Evolutionary conservation across 805 yeast genomes (phyloP), one percentile per base, ranked within the genome.

Genomic region (Cyberlindnera misumaiensis): DNA sequence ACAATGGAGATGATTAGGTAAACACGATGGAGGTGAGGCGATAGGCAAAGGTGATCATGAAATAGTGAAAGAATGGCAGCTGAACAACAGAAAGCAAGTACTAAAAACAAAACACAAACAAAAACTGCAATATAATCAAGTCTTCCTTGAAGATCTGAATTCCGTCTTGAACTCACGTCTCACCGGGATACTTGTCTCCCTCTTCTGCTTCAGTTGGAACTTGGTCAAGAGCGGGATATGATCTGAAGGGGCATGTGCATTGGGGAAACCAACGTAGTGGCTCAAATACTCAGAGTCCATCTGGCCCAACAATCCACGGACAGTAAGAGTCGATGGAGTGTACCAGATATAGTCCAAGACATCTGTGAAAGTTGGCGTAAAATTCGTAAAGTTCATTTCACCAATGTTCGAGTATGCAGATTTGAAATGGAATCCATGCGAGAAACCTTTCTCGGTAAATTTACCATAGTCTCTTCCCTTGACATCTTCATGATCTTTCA

Each of bases 301-400:
- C 50, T 78, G 77, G 20, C 96, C 97, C 39, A 90, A 66, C 51
- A 93, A 64, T 8, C 96, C 97, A 49, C 79, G 79, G 8, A 93
- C 95, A 40, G 80, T 75, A 45, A 93, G 67, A n/a, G 78, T 69
- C 11, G 79, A 70, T 8, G 95, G 83, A 3, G 96, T 77, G 62
- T 84, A 88, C 96, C 97, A 94, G 42, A 93, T 80, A 59, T 93
- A 93, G 65, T 93, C 99, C 63, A 93, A 86, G 30, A 81, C 89
- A 54, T 87, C 88, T 1, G 94, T 87, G 63, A 93, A 93, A 27
- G 83, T 78, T 20, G 99, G 98, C 0, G 97, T 81, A 62, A 80
- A 82, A 62, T 93, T 93, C 6, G 99, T 90, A 60, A 90, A 90
- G 32, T 96, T 95, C 44, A 93, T 70, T 61, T 93, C 97, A 18